These are phyloP conservation scores for Pythium aquatile DNA, from an alignment of 352 stramenopile species.

Conservation along the genomic window DNA sequence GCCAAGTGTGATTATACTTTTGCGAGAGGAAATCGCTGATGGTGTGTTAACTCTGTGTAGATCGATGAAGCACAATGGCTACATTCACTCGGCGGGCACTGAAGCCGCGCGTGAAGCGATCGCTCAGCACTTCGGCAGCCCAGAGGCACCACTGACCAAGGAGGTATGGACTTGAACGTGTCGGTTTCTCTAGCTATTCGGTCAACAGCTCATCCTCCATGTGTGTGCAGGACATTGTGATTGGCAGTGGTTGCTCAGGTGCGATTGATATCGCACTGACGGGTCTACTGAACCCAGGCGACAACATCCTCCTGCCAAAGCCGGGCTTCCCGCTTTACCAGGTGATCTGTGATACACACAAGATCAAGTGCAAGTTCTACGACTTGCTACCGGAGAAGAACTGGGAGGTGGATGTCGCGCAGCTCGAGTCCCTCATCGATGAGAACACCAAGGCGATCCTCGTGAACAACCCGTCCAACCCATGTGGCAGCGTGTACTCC, in stretches of 20 bases:
- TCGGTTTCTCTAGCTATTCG: background rate
- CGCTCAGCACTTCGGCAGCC: slow-evolving; percentile 74
- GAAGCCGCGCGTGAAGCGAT: slow-evolving; percentile 86
- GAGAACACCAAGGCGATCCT: slow-evolving; percentile 90
- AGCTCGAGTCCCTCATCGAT: slow-evolving; percentile 88
- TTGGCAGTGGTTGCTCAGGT: slow-evolving; percentile 92
- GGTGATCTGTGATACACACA: slow-evolving; percentile 91
- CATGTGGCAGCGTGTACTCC: slow-evolving; percentile 93
- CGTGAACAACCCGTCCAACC: slow-evolving; percentile 95
- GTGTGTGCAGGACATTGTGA: slow-evolving; percentile 83
- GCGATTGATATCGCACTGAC: slow-evolving; percentile 93
- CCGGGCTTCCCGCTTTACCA: slow-evolving; percentile 96
- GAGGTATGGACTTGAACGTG: slow-evolving; percentile 40
- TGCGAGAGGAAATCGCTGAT: background rate
- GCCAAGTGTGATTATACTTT: background rate
- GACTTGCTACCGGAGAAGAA: slow-evolving; percentile 80
- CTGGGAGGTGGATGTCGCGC: slow-evolving; percentile 92
- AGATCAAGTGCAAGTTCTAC: slow-evolving; percentile 92
- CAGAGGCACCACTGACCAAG: slow-evolving; percentile 58
- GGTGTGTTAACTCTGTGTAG: slow-evolving; percentile 25
- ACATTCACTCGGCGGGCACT: slow-evolving; percentile 91
- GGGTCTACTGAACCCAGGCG: slow-evolving; percentile 85
- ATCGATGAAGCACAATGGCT: slow-evolving; percentile 88
- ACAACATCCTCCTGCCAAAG: slow-evolving; percentile 92
- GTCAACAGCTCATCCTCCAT: background rate